Evolutionary conservation across 192 early-diverging fungal genomes (phyloP).

Genomic region (Backusella psychrophila): DNA sequence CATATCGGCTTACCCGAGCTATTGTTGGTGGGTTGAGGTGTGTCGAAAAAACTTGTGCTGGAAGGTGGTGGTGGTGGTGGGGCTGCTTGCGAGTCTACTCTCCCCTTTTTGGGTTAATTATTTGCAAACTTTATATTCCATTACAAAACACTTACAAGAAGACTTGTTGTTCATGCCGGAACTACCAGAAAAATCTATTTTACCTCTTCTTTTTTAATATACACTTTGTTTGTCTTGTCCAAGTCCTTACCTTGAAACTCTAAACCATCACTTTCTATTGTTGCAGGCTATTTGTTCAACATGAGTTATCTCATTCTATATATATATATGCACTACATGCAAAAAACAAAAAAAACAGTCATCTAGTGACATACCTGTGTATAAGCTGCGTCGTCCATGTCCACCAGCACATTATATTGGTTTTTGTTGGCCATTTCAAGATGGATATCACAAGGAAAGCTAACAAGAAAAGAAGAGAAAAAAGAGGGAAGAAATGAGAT

Average conservation of each 20-base stretch:
- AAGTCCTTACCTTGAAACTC: slow-evolving; percentile 43
- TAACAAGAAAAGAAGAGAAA: neutral
- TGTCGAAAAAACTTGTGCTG: slow-evolving; percentile 31
- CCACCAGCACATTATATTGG: slow-evolving; percentile 46
- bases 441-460: neutral
- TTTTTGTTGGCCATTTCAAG: slow-evolving; percentile 36
- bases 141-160: neutral
- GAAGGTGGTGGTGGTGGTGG: slow-evolving; percentile 5
- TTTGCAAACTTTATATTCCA: neutral
- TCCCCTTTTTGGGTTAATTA: neutral
- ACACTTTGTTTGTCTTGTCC: neutral
- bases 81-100: neutral
- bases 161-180: slow-evolving; percentile 23
- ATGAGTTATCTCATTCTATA: too few relatives aligned
- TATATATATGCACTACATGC: too few relatives aligned
- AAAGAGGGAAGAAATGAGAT: neutral
- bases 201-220: too few relatives aligned
- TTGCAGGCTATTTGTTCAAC: slow-evolving; percentile 20
- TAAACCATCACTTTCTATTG: slow-evolving; percentile 42
- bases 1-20: slow-evolving; percentile 62
- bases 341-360: neutral
- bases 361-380: slow-evolving; percentile 14
- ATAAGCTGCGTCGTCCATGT: slow-evolving; percentile 42
- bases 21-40: slow-evolving; percentile 20
- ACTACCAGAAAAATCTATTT: slow-evolving; percentile 25